Evolutionary conservation across 2,329 filamentous ascomycete genomes (phyloP), one percentile per base, ranked within the genome.

Genomic region (Colletotrichum tropicicola): DNA sequence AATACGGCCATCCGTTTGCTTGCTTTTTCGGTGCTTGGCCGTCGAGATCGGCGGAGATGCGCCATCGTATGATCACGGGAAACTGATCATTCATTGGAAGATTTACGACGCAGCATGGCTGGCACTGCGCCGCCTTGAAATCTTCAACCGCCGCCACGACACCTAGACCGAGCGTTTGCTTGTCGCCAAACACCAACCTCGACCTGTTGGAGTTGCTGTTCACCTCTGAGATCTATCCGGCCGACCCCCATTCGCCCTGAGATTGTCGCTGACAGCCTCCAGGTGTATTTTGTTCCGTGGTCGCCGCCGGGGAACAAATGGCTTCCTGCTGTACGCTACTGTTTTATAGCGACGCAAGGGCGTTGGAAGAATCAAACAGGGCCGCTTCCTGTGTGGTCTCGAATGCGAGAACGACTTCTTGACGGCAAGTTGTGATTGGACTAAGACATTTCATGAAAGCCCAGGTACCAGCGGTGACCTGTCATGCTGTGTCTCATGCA

Each of bases 11-110:
- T 27, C 45, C 32, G 32, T 25, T 60, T 60, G 35, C 41, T 60
- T 65, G 56, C 56, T 60, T 65, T 65, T 65, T 59, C 55, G 9
- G 8, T 25, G 56, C 56, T 55, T 60, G 35, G 19, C 27, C 25
- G 25, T 48, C 47, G 13, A 47, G 45, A 59, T 60, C 56, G 43
- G 44, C 60, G 32, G 30, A 43, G 30, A 27, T 53, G 56, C 48
- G 41, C 48, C 35, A 37, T 65, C 61, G 41, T 55, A 65, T 60
- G 61, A 65, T 43, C 32, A 60, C 55, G 41, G 41, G 49, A 35
- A 21, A 28, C 23, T 15, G 7, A 12, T 21, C 10, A 27, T 13
- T 54, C 32, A 65, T 65, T 54, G 32, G 61, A 45, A 30, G 41
- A 13, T 35, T 53, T 59, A 60, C 61, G 39, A 23, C 30, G 30